Evolutionary conservation across 129 eudicot genomes (phyloP).

Genomic region (Pittosporum tobira): DNA sequence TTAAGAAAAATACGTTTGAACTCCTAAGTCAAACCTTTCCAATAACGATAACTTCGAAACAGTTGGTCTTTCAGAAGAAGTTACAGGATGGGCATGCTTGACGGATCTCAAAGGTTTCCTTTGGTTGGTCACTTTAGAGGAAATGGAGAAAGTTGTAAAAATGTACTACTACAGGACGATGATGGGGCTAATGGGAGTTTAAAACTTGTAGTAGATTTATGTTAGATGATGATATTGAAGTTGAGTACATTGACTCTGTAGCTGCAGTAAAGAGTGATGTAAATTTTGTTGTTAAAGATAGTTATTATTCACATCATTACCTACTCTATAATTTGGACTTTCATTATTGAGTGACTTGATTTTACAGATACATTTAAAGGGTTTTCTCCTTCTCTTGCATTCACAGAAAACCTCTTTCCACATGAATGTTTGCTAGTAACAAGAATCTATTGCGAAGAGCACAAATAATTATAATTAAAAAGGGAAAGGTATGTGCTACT

Average conservation of each 20-base stretch:
- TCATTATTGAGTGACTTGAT: conserved; percentile 4
- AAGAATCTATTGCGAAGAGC: no score
- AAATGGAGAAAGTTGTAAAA: background rate
- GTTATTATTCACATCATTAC: background rate
- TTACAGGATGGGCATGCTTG: background rate
- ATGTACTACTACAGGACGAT: background rate
- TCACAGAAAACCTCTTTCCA: conserved; percentile 12
- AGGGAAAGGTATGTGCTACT: no score
- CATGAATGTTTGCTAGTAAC: no score
- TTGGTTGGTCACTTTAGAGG: background rate
- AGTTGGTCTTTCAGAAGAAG: background rate
- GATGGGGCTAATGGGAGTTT: conserved; percentile 6
- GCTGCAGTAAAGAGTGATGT: conserved; percentile 8
- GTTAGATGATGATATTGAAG: background rate
- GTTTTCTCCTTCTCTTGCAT: conserved; percentile 5
- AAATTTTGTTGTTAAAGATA: conserved; percentile 1
- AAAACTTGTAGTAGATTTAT: background rate
- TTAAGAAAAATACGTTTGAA: background rate
- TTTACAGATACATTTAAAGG: background rate
- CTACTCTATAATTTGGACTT: background rate
- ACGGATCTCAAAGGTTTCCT: conserved; percentile 6
- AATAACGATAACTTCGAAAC: background rate
- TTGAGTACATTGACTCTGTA: conserved; percentile 3
- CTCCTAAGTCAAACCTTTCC: conserved; percentile 1
- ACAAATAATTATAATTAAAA: no score